Evolutionary conservation across 805 yeast species (phyloP).

Genomic region (Ogataea salicorniae): DNA sequence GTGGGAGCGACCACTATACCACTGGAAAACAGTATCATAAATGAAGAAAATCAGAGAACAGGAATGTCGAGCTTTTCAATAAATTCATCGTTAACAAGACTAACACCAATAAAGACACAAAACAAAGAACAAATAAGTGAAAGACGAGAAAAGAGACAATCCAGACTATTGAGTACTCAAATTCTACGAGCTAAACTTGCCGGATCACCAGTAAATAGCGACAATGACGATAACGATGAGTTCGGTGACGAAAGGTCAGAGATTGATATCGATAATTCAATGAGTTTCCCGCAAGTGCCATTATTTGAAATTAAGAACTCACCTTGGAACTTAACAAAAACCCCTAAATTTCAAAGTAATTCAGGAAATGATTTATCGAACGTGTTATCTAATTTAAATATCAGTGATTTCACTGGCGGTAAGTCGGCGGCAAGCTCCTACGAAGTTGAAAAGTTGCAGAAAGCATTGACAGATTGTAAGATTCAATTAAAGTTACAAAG

Average conservation of each 20-base stretch:
- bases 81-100: neutral
- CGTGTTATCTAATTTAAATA: neutral
- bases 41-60: neutral
- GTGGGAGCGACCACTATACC: too few species aligned
- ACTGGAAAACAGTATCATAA: neutral
- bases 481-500: constrained; percentile 29
- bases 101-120: constrained; percentile 8
- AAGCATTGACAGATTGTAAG: constrained; percentile 30
- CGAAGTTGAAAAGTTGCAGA: constrained; percentile 26
- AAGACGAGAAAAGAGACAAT: constrained; percentile 14
- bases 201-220: constrained; percentile 15
- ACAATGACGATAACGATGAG: constrained; percentile 6
- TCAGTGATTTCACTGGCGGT: neutral
- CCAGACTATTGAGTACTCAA: constrained; percentile 14
- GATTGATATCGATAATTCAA: constrained; percentile 15
- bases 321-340: constrained; percentile 3
- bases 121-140: constrained; percentile 12
- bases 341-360: neutral
- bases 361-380: neutral
- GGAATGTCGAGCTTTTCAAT: neutral
- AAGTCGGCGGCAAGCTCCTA: constrained; percentile 11
- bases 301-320: constrained; percentile 10
- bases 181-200: constrained; percentile 13
- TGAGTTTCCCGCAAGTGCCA: constrained; percentile 14
- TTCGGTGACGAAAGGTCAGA: constrained; percentile 8